Conservation (phyloP, 2,329 filamentous ascomycete genomes). For the Claviceps purpurea region DNA sequence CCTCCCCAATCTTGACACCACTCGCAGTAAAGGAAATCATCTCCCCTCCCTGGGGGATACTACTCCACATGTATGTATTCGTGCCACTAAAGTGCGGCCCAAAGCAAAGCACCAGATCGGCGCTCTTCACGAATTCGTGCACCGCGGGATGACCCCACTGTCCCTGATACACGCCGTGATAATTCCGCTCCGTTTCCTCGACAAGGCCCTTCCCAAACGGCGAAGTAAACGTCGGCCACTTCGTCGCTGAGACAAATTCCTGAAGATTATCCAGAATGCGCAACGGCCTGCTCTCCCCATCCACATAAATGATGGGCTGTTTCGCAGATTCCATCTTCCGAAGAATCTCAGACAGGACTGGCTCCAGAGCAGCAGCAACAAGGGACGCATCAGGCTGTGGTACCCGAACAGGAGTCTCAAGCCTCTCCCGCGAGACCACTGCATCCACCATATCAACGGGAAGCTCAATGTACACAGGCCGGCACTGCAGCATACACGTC, state of each 20-base stretch:
- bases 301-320: slow-evolving; percentile 36
- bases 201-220: slow-evolving; percentile 36
- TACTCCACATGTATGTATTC: slow-evolving; percentile 28
- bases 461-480: slow-evolving; percentile 43
- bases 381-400: slow-evolving; percentile 3
- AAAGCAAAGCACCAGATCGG: slow-evolving; percentile 32
- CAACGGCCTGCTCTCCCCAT: slow-evolving; percentile 32
- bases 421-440: slow-evolving; percentile 17
- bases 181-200: slow-evolving; percentile 31
- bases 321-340: slow-evolving; percentile 29
- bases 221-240: slow-evolving; percentile 33
- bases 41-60: slow-evolving; percentile 19
- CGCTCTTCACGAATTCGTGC: slow-evolving; percentile 23
- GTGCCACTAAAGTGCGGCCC: slow-evolving; percentile 33
- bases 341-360: slow-evolving; percentile 21
- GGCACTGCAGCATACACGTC: slow-evolving; percentile 35
- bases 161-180: slow-evolving; percentile 35
- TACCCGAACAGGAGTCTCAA: slow-evolving; percentile 10
- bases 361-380: slow-evolving; percentile 10
- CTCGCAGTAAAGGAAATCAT: slow-evolving; percentile 21
- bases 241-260: slow-evolving; percentile 26
- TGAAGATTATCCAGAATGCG: slow-evolving; percentile 28
- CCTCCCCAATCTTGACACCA: slow-evolving; percentile 17
- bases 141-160: slow-evolving; percentile 21
- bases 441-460: slow-evolving; percentile 37